Evolutionary conservation across 345 rosid species (phyloP).

Genomic region (Acer negundo): DNA sequence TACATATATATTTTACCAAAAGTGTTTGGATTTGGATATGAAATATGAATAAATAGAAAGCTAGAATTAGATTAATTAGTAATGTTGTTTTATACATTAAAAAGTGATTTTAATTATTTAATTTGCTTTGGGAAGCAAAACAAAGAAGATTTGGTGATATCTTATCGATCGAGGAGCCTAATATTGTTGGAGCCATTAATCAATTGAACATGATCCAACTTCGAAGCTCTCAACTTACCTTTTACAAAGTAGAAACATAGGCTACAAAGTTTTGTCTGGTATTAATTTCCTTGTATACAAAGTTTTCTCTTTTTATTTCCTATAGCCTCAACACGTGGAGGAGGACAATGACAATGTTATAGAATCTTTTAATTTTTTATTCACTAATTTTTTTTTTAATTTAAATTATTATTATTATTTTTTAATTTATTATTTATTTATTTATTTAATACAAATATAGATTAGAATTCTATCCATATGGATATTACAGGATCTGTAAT

Average conservation of each 20-base stretch:
- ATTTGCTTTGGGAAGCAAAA: constrained; percentile 8
- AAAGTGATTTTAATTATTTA: too few species aligned
- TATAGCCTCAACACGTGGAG: not conserved
- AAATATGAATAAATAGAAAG: too few species aligned
- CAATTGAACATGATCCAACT: not conserved
- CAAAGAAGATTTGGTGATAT: constrained; percentile 7
- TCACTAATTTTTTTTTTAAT: too few species aligned
- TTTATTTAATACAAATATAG: too few species aligned
- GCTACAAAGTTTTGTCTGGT: not conserved
- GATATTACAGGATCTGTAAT: too few species aligned
- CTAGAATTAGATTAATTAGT: not conserved
- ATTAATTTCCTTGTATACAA: not conserved
- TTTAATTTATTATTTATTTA: too few species aligned
- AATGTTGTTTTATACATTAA: too few species aligned
- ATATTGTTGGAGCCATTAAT: constrained; percentile 7
- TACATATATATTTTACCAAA: too few species aligned
- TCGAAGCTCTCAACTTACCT: not conserved
- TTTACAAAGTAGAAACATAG: too few species aligned
- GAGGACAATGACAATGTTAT: not conserved
- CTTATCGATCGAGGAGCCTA: constrained; percentile 27
- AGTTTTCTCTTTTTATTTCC: not conserved
- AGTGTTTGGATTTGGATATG: too few species aligned
- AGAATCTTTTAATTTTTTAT: not conserved
- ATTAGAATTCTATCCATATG: too few species aligned
- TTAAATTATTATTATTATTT: too few species aligned